A percentile compares a stretch with the other conserved stretches of the same genome.
These are phyloP conservation scores for Quercus agrifolia DNA, from an alignment of 306 rosid genomes.

Conservation along the genomic window DNA sequence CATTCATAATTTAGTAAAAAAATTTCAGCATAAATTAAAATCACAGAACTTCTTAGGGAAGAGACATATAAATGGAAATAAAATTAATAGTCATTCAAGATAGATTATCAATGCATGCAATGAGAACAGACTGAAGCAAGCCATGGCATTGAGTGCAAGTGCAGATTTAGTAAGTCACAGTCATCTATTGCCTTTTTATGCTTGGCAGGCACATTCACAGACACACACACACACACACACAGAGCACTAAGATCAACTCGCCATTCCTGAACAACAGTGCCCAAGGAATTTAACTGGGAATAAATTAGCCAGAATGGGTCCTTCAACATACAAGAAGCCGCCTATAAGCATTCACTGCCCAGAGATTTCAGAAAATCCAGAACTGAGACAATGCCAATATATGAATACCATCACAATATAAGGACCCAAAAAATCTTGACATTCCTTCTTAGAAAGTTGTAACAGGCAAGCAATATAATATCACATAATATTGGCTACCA, in stretches of 20 bases:
- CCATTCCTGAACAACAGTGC: background rate
- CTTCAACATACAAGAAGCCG: background rate
- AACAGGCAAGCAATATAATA: background rate
- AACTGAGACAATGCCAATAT: background rate
- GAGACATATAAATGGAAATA: background rate
- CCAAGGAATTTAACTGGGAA: background rate
- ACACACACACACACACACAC: background rate
- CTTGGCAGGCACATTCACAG: background rate
- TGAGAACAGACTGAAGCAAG: background rate
- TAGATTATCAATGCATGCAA: background rate
- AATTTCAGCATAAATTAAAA: background rate
- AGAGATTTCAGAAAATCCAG: background rate
- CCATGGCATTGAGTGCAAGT: background rate
- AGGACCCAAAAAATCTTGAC: background rate
- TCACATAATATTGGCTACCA: background rate
- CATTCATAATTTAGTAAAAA: slow-evolving; percentile 5
- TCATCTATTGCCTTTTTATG: background rate
- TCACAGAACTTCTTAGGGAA: background rate
- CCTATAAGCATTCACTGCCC: background rate
- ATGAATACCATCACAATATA: background rate
- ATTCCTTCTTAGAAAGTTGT: background rate
- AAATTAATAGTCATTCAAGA: background rate
- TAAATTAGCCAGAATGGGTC: background rate
- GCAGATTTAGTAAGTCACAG: background rate
- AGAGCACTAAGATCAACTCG: background rate